These are phyloP conservation scores for Yamadazyma diospyri DNA, from an alignment of 1,139 yeast species.

Conservation along the genomic window DNA sequence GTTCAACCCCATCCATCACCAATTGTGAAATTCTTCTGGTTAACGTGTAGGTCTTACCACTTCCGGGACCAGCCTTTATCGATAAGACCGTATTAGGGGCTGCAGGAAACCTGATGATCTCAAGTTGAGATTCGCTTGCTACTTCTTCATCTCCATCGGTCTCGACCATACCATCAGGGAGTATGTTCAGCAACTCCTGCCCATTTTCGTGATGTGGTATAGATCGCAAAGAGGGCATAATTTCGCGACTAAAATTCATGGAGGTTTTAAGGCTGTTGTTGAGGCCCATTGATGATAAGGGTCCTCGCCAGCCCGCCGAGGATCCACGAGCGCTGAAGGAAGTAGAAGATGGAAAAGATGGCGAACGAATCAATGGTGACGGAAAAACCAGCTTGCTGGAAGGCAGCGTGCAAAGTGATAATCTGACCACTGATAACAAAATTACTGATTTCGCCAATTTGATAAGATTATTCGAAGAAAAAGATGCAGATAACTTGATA, in stretches of 20 bases:
- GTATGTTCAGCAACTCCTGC: too few relatives aligned
- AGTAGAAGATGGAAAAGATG: too few relatives aligned
- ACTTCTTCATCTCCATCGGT: background rate
- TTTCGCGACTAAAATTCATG: conserved; percentile 2
- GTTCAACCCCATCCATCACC: conserved; percentile 37
- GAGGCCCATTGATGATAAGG: background rate
- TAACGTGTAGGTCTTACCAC: conserved; percentile 69
- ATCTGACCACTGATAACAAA: too few relatives aligned
- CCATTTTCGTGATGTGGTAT: too few relatives aligned
- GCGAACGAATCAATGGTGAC: too few relatives aligned
- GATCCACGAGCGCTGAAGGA: too few relatives aligned
- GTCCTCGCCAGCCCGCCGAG: too few relatives aligned
- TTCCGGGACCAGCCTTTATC: conserved; percentile 69
- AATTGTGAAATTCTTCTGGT: conserved; percentile 51
- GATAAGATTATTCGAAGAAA: too few relatives aligned
- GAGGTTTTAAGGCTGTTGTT: conserved; percentile 3
- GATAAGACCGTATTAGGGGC: conserved; percentile 38
- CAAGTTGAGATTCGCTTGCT: conserved; percentile 34
- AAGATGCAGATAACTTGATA: conserved; percentile 4
- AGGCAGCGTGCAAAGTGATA: too few relatives aligned
- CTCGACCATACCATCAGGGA: too few relatives aligned
- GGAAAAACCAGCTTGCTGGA: too few relatives aligned
- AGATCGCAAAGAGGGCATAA: too few relatives aligned
- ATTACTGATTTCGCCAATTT: conserved; percentile 4
- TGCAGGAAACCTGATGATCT: conserved; percentile 34